Evolutionary conservation across 441 rosid genomes (phyloP), one percentile per base, ranked within the genome.

Genomic region (Lagerstroemia fauriei): DNA sequence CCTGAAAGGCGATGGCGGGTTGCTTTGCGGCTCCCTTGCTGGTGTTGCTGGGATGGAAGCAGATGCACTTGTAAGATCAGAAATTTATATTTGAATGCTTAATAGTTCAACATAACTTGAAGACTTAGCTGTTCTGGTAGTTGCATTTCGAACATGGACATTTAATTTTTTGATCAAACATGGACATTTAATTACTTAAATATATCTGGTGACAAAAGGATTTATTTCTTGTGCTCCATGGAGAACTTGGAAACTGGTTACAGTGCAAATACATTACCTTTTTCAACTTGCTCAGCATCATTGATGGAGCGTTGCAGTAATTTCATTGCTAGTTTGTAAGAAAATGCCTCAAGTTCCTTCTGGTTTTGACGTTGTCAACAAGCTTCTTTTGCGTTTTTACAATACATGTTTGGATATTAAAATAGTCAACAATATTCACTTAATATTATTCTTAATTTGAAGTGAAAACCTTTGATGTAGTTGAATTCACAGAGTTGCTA

Each of bases 1-100:
- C 91, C 90, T 97, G 86, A 95, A 90, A 88, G 99, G 99, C 83
- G 99, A 97, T 91, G 99, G 99, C 41, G 99, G 99, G 73, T 86
- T 95, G 84, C 94, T 95, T 81, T 95, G 98, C 83, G 99, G 99
- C 84, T 91, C 99, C 56, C 97, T 94, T 78, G 88, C 94, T 76
- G 99, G 99, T 85, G 92, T 97, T 85, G 95, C 92, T 82, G 99
- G 97, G 81, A 93, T 97, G 95, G 99, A 95, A 92, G 98, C 97
- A 11, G 99, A 97, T 90, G 97, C 99, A 78, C 84, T 93, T 82
- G 99, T 97, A 94, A 93, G 95, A 90, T 89, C 83, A 69, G 31
- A 31, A 78, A 79, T 80, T 80, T 66, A 38, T 84, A 70, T 81
- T 66, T 65, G 75, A 59, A 75, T 81, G 63, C 75, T 47, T 80